Conservation (phyloP, 148 eudicot species). For the Chenopodium suecicum region DNA sequence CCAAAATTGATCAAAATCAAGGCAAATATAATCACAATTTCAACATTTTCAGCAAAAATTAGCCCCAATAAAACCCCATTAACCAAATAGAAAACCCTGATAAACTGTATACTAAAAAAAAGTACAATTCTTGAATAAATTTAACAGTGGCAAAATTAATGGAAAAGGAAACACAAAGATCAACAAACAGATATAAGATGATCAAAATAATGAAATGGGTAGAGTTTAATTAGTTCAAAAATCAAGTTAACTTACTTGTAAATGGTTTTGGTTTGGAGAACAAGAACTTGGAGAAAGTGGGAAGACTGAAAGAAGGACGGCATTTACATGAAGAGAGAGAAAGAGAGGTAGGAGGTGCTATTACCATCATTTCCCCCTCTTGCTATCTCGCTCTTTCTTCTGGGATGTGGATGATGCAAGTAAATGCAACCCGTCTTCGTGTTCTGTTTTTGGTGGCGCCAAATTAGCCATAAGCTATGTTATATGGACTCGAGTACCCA, state of each 20-base stretch:
- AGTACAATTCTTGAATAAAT: not conserved
- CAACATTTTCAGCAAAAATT: not conserved
- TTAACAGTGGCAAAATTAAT: not conserved
- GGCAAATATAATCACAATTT: not conserved
- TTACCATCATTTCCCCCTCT: conserved; percentile 15
- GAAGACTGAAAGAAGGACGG: conserved; percentile 21
- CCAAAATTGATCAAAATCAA: conserved; percentile 21
- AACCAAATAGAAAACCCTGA: not conserved
- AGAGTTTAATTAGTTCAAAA: not conserved
- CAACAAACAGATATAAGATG: not conserved
- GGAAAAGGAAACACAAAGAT: too few species aligned
- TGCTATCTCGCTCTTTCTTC: not conserved
- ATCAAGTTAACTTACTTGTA: conserved; percentile 6
- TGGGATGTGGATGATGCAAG: conserved; percentile 9
- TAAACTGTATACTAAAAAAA: not conserved
- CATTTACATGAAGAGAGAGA: conserved; percentile 26
- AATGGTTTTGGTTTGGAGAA: conserved; percentile 19
- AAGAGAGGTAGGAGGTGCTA: conserved; percentile 5
- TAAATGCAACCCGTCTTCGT: not conserved
- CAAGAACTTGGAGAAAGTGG: conserved; percentile 1
- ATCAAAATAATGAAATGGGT: not conserved
- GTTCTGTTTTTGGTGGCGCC: conserved; percentile 8
- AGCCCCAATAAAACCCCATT: not conserved
- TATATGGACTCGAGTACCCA: too few species aligned
- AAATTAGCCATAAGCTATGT: not conserved